phyloP scores from a whole-genome alignment of 345 rosid genomes.

The Eucalyptus curtisii region DNA sequence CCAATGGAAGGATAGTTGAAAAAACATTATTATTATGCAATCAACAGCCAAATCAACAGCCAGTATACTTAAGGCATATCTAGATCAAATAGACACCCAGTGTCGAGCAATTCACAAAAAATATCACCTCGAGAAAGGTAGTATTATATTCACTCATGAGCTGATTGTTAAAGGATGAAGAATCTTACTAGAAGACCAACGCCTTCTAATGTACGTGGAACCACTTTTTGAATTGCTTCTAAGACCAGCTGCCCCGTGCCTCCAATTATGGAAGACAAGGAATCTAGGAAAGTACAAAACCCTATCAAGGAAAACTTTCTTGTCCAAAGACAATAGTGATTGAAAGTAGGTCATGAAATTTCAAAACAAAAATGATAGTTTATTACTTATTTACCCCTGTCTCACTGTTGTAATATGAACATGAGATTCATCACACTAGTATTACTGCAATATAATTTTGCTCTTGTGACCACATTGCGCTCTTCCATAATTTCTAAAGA shows the following conservation, averaged over 20 bases:
- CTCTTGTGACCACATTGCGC: fast-evolving
- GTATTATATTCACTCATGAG: neutral
- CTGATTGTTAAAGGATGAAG: neutral
- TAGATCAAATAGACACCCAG: neutral
- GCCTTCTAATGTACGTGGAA: neutral
- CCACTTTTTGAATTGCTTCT: neutral
- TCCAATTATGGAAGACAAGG: neutral
- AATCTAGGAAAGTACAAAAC: neutral
- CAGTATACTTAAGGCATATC: neutral
- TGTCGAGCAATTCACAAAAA: neutral
- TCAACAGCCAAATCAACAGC: neutral
- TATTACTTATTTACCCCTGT: no score
- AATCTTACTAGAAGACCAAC: neutral
- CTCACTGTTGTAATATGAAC: neutral
- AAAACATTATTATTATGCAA: neutral
- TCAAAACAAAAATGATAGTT: neutral
- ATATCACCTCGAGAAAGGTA: neutral
- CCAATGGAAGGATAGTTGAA: neutral
- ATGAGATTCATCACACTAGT: neutral
- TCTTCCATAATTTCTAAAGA: neutral
- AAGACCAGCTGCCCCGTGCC: fast-evolving
- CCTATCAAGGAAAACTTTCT: neutral
- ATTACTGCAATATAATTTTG: neutral
- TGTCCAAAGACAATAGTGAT: neutral
- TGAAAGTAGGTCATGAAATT: neutral